These are phyloP conservation scores for Homolaphlyctis polyrhiza DNA, from an alignment of 371 early-diverging fungal genomes.

Conservation along the genomic window DNA sequence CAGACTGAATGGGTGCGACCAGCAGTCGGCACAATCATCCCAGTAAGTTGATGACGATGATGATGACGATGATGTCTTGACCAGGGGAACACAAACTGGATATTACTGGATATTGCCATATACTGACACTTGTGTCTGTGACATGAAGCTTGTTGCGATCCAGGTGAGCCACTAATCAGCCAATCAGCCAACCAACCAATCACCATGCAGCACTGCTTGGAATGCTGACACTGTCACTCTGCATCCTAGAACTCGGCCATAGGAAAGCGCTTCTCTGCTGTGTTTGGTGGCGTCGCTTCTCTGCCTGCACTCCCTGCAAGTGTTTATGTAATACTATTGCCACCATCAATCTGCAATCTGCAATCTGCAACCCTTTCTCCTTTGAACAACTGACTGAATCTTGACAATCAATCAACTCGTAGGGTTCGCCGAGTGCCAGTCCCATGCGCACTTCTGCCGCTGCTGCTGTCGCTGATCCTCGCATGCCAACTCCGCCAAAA, in stretches of 20 bases:
- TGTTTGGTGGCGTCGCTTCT: neutral
- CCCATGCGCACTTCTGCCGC: too few relatives aligned
- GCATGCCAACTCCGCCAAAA: conserved; percentile 1
- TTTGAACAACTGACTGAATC: too few relatives aligned
- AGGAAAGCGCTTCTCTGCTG: conserved; percentile 52
- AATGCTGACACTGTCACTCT: too few relatives aligned
- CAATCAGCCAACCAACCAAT: neutral
- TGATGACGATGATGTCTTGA: too few relatives aligned
- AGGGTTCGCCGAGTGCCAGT: too few relatives aligned
- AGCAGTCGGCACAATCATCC: conserved; percentile 64
- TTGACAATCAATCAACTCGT: too few relatives aligned
- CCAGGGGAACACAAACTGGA: neutral
- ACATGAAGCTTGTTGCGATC: conserved; percentile 16
- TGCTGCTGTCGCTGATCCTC: too few relatives aligned
- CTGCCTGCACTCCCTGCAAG: too few relatives aligned
- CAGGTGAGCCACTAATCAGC: conserved; percentile 8
- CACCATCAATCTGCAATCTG: too few relatives aligned
- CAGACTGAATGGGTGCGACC: conserved; percentile 86
- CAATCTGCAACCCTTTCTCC: too few relatives aligned
- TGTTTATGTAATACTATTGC: too few relatives aligned
- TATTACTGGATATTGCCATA: neutral
- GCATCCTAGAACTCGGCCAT: conserved; percentile 48
- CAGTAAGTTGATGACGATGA: conserved; percentile 29
- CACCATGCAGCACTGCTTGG: neutral
- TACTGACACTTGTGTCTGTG: neutral